Evolutionary conservation across 2,329 filamentous ascomycete genomes (phyloP).

Genomic region (Arthroderma uncinatum): DNA sequence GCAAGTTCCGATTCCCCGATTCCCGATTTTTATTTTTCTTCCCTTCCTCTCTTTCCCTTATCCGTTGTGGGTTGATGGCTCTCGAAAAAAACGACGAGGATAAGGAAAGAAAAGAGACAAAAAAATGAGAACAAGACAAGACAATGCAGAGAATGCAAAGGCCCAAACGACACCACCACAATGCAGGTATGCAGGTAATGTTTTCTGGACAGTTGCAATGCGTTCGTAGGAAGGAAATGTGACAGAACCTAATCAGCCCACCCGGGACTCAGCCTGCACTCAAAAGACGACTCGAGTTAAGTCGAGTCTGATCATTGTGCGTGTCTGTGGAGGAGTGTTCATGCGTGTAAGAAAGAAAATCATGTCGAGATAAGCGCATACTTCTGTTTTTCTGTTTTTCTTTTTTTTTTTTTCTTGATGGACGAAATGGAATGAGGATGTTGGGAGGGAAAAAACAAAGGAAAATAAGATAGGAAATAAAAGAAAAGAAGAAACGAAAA

Average conservation of each 20-base stretch:
- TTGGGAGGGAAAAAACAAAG: not conserved
- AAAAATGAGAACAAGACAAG: conserved; percentile 6
- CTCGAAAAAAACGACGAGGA: conserved; percentile 10
- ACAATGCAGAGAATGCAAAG: not conserved
- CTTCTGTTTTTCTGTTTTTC: not conserved
- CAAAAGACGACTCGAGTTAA: not conserved
- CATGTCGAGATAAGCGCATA: conserved; percentile 11
- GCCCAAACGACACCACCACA: conserved; percentile 10
- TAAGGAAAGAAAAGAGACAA: not conserved
- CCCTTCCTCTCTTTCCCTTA: not conserved
- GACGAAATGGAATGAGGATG: not conserved
- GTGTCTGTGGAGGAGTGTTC: conserved; percentile 1
- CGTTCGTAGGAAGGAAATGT: not conserved
- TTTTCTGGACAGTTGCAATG: not conserved
- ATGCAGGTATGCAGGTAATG: conserved; percentile 6
- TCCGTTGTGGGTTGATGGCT: conserved; percentile 6
- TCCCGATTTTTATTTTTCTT: not conserved
- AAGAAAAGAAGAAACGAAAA: conserved; percentile 11
- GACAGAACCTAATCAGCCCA: not conserved
- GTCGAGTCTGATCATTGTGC: not conserved
- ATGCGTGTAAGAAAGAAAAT: not conserved
- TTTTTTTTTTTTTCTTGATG: not conserved
- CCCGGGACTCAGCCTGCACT: not conserved
- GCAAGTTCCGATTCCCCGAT: conserved; percentile 15
- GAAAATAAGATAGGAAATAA: not conserved